These are phyloP conservation scores for Ceratocystis colombiana DNA, from an alignment of 2,329 filamentous ascomycete genomes.

Conservation along the genomic window DNA sequence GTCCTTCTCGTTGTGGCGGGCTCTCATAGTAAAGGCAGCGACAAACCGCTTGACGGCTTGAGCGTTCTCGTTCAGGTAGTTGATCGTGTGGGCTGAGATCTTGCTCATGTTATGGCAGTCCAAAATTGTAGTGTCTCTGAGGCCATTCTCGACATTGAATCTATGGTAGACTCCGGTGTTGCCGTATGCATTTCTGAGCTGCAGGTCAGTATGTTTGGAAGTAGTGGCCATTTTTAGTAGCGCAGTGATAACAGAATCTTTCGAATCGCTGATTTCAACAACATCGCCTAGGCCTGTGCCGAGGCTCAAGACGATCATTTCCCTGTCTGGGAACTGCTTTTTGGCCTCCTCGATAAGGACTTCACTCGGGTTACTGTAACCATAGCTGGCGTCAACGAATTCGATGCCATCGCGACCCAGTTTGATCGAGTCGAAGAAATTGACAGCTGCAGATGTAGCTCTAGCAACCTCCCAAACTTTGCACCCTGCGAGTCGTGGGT, in stretches of 20 bases:
- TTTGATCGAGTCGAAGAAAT: conserved; percentile 31
- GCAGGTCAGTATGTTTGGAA: background rate
- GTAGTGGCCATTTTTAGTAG: background rate
- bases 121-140: conserved; percentile 28
- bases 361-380: conserved; percentile 32
- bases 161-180: conserved; percentile 28
- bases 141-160: conserved; percentile 30
- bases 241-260: background rate
- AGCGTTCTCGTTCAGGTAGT: conserved; percentile 12
- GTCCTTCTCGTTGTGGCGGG: no score
- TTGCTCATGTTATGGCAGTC: conserved; percentile 29
- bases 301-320: conserved; percentile 28
- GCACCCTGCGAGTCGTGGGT: conserved; percentile 26
- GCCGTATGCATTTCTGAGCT: conserved; percentile 26
- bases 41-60: background rate
- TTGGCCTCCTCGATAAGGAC: conserved; percentile 30
- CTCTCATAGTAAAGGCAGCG: background rate
- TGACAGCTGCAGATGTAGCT: conserved; percentile 30
- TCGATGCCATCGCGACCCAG: conserved; percentile 28
- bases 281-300: conserved; percentile 29
- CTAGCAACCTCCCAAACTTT: conserved; percentile 31
- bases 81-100: conserved; percentile 28
- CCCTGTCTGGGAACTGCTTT: conserved; percentile 27
- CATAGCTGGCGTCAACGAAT: conserved; percentile 31
- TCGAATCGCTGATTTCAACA: conserved; percentile 9